Conservation (phyloP, 345 rosid genomes). For the Noccaea bulbosa region DNA sequence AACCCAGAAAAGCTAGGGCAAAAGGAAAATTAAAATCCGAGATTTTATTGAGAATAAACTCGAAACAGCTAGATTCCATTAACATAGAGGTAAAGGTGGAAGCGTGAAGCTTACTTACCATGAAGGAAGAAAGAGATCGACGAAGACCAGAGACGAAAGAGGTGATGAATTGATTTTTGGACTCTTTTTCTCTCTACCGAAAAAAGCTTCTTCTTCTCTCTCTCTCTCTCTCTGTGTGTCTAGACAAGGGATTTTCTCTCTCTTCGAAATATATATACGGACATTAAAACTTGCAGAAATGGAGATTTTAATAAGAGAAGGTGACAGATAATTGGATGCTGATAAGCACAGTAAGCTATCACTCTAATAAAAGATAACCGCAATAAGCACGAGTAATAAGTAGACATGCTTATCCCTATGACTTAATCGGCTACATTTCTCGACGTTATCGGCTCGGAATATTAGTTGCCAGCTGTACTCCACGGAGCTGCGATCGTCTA, state of each 20-base stretch:
- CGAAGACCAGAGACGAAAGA: conserved; percentile 36
- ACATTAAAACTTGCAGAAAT: conserved; percentile 49
- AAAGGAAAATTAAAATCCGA: neutral
- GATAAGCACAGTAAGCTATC: fast-evolving
- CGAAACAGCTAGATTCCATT: conserved; percentile 53
- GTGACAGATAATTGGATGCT: conserved; percentile 53
- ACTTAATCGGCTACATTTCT: conserved; percentile 78
- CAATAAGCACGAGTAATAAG: conserved; percentile 32
- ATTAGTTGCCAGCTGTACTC: conserved; percentile 66
- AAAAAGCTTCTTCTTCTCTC: conserved; percentile 29
- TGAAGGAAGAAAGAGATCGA: conserved; percentile 44
- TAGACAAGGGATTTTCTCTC: conserved; percentile 40
- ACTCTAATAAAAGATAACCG: neutral
- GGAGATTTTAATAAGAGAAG: conserved; percentile 50
- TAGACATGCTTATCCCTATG: fast-evolving
- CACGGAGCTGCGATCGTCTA: conserved; percentile 13
- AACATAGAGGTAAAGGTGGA: conserved; percentile 41
- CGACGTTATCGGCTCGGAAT: conserved; percentile 86
- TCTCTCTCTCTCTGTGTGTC: conserved; percentile 28
- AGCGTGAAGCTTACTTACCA: conserved; percentile 43
- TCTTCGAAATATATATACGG: conserved; percentile 43
- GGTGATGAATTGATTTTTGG: conserved; percentile 41
- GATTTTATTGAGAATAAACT: neutral
- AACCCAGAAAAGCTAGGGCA: conserved; percentile 42
- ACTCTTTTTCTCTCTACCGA: conserved; percentile 40